Percentiles rank a stretch among this genome's conserved stretches.
Conservation (phyloP, 2,329 filamentous ascomycete species). For the Arthrobotrys sinensis region DNA sequence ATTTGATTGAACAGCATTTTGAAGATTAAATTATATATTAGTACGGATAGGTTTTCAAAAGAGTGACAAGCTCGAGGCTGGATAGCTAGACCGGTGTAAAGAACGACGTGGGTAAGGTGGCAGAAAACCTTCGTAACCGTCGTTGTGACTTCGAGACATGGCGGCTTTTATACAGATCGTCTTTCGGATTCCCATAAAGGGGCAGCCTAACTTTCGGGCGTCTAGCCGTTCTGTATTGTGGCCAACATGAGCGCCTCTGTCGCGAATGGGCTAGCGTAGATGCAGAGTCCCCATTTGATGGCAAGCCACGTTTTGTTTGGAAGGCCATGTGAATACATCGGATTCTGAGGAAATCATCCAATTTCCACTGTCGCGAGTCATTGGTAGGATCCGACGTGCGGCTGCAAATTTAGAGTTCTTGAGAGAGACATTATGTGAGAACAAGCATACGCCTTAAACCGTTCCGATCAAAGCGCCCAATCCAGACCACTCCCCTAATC, state of each 20-base stretch:
- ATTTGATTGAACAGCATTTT: constrained; percentile 47
- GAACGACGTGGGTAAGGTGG: constrained; percentile 1
- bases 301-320: constrained; percentile 18
- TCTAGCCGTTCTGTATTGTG: not conserved
- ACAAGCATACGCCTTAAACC: no score
- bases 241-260: not conserved
- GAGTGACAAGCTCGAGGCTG: constrained; percentile 18
- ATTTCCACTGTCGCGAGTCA: constrained; percentile 4
- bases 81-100: not conserved
- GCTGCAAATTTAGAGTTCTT: not conserved
- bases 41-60: constrained; percentile 4
- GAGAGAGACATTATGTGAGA: no score
- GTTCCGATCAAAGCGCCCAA: no score
- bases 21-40: constrained; percentile 27
- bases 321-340: not conserved
- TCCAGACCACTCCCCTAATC: not conserved
- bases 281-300: no score
- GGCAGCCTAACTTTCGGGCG: not conserved
- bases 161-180: not conserved
- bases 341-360: constrained; percentile 1
- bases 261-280: constrained; percentile 9
- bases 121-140: not conserved
- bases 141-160: not conserved
- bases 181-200: not conserved
- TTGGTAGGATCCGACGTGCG: no score